Evolutionary conservation across 2,329 filamentous ascomycete genomes (phyloP), one percentile per base, ranked within the genome.

Genomic region (Dothistroma pini): DNA sequence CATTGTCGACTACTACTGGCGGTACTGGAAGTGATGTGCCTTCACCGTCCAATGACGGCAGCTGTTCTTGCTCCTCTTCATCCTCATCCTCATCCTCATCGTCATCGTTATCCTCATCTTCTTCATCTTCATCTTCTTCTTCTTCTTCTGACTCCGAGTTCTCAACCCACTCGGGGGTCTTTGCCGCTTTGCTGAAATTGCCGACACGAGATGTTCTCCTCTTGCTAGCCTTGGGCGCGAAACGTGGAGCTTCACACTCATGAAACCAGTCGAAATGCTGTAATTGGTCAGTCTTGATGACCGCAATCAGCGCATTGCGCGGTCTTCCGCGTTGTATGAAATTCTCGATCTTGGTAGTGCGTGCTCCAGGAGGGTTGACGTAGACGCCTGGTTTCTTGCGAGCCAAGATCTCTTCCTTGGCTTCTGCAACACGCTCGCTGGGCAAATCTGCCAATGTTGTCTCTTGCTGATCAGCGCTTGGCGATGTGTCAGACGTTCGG

Each of bases 301-400:
- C 76, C 7, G 74, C 76, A 31, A 81, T 75, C 22, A 77, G 69
- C 9, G 76, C 75, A 58, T 77, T 80, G 16, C 70, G 71, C 9
- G 78, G 78, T 31, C 78, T 73, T 25, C 80, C 80, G 47, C 71
- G 25, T 47, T 66, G 54, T 19, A 61, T 54, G 25, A 67, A 62
- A 67, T 68, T 60, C 66, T 73, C 51, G 59, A 57, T 47, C 52
- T 74, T 72, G 29, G 64, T 41, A 19, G 68, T 68, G 14, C 66
- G 69, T n/a, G 76, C 78, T 16, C 77, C 76, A 25, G 75, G 77
- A n/a, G 78, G 77, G 60, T 81, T 76, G 56, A 80, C 69, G 61
- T 79, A 79, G 0, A 81, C 57, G 0, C 78, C 78, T 38, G 77
- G 72, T 4, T 66, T 63, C 9, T 66, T 56, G 31, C 71, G 71